These are phyloP conservation scores for Chaetothyriales sp. DNA, from an alignment of 2,329 filamentous ascomycete genomes.

Conservation along the genomic window DNA sequence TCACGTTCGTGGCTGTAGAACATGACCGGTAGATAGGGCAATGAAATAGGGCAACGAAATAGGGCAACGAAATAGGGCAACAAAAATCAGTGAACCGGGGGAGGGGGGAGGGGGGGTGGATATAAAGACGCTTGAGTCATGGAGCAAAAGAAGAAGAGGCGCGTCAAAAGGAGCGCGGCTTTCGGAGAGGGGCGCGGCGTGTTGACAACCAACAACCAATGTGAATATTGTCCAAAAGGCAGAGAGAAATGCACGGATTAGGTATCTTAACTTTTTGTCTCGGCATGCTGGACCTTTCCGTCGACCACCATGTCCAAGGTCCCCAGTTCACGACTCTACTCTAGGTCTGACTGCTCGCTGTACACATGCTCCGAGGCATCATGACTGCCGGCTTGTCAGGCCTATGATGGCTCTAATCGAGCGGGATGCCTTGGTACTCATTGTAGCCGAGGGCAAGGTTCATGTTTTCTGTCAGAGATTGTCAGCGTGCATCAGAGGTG, in stretches of 20 bases:
- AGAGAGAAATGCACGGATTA: neutral
- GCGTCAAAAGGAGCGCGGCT: conserved; percentile 16
- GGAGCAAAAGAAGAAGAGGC: conserved; percentile 6
- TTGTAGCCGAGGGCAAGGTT: conserved; percentile 79
- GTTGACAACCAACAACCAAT: neutral
- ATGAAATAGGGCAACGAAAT: too few species aligned
- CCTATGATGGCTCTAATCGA: conserved; percentile 24
- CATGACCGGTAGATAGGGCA: conserved; percentile 39
- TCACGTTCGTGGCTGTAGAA: conserved; percentile 93
- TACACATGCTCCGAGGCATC: neutral
- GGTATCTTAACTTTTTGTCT: neutral
- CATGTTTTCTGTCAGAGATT: conserved; percentile 60
- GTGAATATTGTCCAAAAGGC: neutral
- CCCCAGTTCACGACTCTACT: neutral
- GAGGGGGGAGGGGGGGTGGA: conserved; percentile 3
- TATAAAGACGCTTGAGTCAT: neutral
- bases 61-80: conserved; percentile 7
- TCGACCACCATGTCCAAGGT: neutral
- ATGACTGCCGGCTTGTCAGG: too few species aligned
- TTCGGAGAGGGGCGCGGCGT: too few species aligned
- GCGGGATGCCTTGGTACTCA: conserved; percentile 76
- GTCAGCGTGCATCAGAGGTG: neutral
- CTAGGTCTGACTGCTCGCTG: neutral
- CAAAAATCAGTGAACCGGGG: neutral
- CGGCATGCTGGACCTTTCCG: neutral